These are phyloP conservation scores for Albugo laibachii DNA, from an alignment of 352 stramenopile genomes.

Conservation along the genomic window DNA sequence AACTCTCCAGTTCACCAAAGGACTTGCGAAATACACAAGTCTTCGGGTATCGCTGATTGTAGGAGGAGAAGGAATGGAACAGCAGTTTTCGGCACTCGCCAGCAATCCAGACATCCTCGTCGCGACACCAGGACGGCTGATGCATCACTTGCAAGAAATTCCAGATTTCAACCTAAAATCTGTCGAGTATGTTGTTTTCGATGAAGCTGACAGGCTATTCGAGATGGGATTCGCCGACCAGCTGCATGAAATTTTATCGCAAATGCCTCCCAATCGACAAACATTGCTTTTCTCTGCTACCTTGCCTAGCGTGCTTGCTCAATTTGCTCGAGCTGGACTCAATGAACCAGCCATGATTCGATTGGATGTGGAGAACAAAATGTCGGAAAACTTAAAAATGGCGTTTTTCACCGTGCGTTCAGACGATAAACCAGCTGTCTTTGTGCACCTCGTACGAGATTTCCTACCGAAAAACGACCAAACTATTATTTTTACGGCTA, in stretches of 20 bases:
- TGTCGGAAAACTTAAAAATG: conserved; percentile 95
- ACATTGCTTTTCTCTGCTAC: conserved; percentile 93
- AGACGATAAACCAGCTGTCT: conserved; percentile 87
- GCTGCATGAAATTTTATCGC: conserved; percentile 85
- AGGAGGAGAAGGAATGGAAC: conserved; percentile 95
- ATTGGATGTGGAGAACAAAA: conserved; percentile 95
- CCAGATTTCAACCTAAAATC: conserved; percentile 84
- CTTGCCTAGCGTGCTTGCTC: conserved; percentile 91
- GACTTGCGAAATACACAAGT: conserved; percentile 82
- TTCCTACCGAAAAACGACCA: conserved; percentile 85
- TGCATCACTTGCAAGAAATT: conserved; percentile 88
- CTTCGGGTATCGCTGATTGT: conserved; percentile 87
- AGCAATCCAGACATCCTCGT: conserved; percentile 88
- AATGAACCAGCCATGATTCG: conserved; percentile 93
- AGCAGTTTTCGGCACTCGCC: conserved; percentile 92
- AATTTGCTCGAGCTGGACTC: conserved; percentile 97
- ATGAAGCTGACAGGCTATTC: conserved; percentile 98
- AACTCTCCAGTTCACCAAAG: conserved; percentile 83
- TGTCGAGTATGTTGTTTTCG: conserved; percentile 91
- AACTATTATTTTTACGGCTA: conserved; percentile 97
- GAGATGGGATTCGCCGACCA: conserved; percentile 99
- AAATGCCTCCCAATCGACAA: conserved; percentile 71
- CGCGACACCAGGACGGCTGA: conserved; percentile 86
- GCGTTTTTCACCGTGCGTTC: conserved; percentile 93
- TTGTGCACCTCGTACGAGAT: conserved; percentile 92